A percentile compares a stretch with the other conserved stretches of the same genome.
These are phyloP conservation scores for Zopfia rhizophila DNA, from an alignment of 2,329 filamentous ascomycete species.

Conservation along the genomic window DNA sequence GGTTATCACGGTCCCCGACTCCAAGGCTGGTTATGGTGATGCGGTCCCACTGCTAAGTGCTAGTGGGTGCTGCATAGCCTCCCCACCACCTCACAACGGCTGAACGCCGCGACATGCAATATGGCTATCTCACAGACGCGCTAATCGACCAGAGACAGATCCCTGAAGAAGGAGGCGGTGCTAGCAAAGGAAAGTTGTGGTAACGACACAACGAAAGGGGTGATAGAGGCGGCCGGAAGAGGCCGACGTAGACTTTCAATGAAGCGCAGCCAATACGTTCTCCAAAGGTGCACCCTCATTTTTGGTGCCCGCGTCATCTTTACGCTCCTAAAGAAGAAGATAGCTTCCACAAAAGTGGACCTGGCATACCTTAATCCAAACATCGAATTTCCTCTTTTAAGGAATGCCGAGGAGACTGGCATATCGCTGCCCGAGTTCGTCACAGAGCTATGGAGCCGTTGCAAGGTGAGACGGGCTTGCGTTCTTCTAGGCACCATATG, in stretches of 20 bases:
- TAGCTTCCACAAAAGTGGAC: conserved; percentile 21
- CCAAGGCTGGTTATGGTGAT: conserved; percentile 10
- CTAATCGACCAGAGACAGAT: conserved; percentile 10
- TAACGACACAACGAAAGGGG: conserved; percentile 15
- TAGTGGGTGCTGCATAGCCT: conserved; percentile 15
- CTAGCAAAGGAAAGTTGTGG: background rate
- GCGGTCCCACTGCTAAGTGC: conserved; percentile 8
- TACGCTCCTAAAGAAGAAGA: conserved; percentile 22
- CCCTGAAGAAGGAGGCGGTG: conserved; percentile 11
- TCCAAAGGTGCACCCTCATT: conserved; percentile 12
- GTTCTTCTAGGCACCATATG: conserved; percentile 15
- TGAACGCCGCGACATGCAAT: conserved; percentile 12
- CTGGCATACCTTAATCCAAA: conserved; percentile 20
- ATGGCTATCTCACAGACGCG: conserved; percentile 15
- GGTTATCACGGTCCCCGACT: conserved; percentile 11
- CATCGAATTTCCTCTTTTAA: conserved; percentile 21
- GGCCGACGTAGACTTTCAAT: conserved; percentile 11
- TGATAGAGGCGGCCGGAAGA: conserved; percentile 13
- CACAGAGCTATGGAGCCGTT: conserved; percentile 22
- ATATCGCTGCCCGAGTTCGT: conserved; percentile 21
- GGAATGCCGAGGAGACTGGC: conserved; percentile 15
- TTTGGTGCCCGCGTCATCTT: conserved; percentile 15
- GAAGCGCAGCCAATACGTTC: conserved; percentile 13
- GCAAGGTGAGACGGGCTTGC: conserved; percentile 18
- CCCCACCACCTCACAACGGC: conserved; percentile 13